Percentiles rank a stretch among this genome's conserved stretches.
Conservation (phyloP, 352 stramenopile genomes). For the Globisporangium nunn region DNA sequence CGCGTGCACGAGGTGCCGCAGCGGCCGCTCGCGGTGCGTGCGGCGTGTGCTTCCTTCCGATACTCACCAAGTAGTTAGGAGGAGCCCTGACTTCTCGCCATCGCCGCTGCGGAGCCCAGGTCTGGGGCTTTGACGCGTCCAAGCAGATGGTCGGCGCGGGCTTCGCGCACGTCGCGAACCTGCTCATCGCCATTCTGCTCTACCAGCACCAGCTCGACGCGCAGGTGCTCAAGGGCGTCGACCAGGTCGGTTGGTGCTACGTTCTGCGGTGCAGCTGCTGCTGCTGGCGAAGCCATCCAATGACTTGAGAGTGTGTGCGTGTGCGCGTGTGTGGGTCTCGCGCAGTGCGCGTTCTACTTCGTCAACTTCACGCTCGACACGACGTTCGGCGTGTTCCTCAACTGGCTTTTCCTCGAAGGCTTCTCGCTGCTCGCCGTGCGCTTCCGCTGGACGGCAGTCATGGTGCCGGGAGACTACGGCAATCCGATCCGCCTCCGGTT, state of each 20-base stretch:
- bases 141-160: slow-evolving; percentile 84
- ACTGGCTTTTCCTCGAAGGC: slow-evolving; percentile 66
- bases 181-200: slow-evolving; percentile 84
- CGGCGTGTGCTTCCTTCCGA: too few species aligned
- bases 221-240: slow-evolving; percentile 19
- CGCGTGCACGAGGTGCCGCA: slow-evolving; percentile 61
- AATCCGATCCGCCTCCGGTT: slow-evolving; percentile 44
- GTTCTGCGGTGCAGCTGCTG: too few species aligned
- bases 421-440: slow-evolving; percentile 45
- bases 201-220: slow-evolving; percentile 34
- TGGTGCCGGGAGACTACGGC: slow-evolving; percentile 77
- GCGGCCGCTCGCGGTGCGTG: slow-evolving; percentile 57
- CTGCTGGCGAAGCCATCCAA: neutral
- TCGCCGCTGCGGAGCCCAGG: slow-evolving; percentile 17
- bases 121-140: slow-evolving; percentile 82
- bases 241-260: slow-evolving; percentile 32
- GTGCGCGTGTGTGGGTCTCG: too few species aligned
- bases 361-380: slow-evolving; percentile 87
- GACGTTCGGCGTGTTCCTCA: slow-evolving; percentile 78
- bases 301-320: neutral
- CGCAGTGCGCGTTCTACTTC: slow-evolving; percentile 83
- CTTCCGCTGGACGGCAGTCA: slow-evolving; percentile 51
- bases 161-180: slow-evolving; percentile 78
- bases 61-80: too few species aligned
- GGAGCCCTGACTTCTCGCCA: too few species aligned